Percentiles rank a stretch among this genome's conserved stretches.
These are phyloP conservation scores for Trypanosoma mega DNA, from an alignment of 208 protist species.

Conservation along the genomic window DNA sequence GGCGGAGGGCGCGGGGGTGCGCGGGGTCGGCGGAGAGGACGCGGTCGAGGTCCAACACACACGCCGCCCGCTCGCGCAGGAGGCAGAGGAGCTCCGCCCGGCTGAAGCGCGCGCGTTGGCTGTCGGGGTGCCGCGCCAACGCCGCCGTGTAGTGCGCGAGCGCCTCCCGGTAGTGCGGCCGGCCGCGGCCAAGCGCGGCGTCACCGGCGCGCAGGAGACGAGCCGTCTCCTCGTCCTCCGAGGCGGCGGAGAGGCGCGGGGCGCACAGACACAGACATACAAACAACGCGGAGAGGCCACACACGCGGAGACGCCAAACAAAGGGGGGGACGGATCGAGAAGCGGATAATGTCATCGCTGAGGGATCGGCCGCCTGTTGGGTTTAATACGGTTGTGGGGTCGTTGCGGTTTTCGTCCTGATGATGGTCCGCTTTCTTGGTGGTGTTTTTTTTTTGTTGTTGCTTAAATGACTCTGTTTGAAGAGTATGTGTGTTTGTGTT, in stretches of 20 bases:
- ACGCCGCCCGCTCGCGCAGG: constrained; percentile 43
- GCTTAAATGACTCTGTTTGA: no score
- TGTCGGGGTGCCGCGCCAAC: constrained; percentile 50
- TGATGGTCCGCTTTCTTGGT: no score
- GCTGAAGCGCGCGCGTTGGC: constrained; percentile 68
- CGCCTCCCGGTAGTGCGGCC: constrained; percentile 72
- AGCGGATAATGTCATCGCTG: no score
- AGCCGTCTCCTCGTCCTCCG: constrained; percentile 45
- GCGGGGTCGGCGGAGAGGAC: constrained; percentile 37
- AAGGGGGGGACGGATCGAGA: no score
- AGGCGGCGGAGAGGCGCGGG: constrained; percentile 4
- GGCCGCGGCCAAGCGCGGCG: constrained; percentile 58
- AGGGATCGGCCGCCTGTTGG: no score
- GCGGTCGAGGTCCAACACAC: constrained; percentile 55
- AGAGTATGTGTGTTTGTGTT: no score
- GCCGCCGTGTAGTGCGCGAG: constrained; percentile 85
- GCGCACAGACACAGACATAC: constrained; percentile 7
- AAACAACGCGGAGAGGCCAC: no score
- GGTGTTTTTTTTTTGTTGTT: no score
- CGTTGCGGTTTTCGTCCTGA: no score
- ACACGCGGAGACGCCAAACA: no score
- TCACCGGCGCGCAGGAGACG: constrained; percentile 65
- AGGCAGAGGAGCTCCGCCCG: constrained; percentile 76
- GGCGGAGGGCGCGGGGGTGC: constrained; percentile 42
- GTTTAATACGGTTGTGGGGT: no score